These are phyloP conservation scores for Podospora conica DNA, from an alignment of 495 filamentous ascomycete species.

Conservation along the genomic window DNA sequence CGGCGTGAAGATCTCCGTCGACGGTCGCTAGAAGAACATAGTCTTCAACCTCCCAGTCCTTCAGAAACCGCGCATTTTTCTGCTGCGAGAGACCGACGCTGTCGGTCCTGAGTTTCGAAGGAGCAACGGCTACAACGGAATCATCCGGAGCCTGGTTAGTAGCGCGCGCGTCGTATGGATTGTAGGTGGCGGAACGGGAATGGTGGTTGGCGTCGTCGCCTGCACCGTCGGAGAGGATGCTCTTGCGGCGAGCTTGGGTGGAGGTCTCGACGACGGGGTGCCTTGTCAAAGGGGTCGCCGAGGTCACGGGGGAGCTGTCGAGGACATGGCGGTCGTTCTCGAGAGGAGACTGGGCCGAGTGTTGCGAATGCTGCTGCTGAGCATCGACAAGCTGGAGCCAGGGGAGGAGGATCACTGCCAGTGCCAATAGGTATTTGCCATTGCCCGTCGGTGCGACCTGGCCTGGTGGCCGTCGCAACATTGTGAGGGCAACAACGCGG, in stretches of 20 bases:
- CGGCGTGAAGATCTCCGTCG: conserved; percentile 91
- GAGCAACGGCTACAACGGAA: conserved; percentile 73
- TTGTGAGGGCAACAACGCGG: conserved; percentile 43
- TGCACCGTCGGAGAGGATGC: conserved; percentile 12
- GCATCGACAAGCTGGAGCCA: conserved; percentile 48
- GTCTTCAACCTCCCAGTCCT: conserved; percentile 99
- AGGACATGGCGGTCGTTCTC: conserved; percentile 27
- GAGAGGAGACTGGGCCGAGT: conserved; percentile 21
- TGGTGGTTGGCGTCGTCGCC: conserved; percentile 11
- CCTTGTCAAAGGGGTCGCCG: conserved; percentile 19
- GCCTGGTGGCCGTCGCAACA: conserved; percentile 53
- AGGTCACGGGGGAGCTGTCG: conserved; percentile 15
- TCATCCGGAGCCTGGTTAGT: conserved; percentile 86
- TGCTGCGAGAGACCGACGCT: conserved; percentile 64
- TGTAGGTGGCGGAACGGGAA: conserved; percentile 26
- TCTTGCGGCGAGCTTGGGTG: conserved; percentile 22
- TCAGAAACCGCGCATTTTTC: conserved; percentile 87
- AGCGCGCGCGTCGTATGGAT: conserved; percentile 81
- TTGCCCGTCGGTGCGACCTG: conserved; percentile 40
- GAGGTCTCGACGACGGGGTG: conserved; percentile 23
- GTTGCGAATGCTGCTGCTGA: conserved; percentile 52
- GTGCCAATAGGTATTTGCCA: conserved; percentile 39
- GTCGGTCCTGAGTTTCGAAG: conserved; percentile 56
- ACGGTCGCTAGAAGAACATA: conserved; percentile 99
- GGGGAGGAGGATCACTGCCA: conserved; percentile 47